Percentiles rank a stretch among this genome's conserved stretches.
These are phyloP conservation scores for Ganoderma lucidum DNA, from an alignment of 1,284 basidiomycete genomes.

Conservation along the genomic window DNA sequence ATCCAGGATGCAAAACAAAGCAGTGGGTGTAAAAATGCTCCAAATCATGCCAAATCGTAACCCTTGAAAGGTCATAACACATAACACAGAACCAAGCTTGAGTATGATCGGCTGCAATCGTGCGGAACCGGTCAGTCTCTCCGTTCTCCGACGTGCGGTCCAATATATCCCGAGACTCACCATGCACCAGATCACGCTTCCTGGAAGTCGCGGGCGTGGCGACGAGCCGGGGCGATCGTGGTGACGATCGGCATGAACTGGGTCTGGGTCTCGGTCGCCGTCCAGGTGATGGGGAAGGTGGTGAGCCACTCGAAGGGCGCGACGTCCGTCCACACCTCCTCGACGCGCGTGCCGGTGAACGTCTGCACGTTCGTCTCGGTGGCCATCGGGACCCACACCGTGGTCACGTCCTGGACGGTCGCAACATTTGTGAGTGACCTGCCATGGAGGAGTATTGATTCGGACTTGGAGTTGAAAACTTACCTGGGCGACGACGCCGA, in stretches of 20 bases:
- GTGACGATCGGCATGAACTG: slow-evolving; percentile 27
- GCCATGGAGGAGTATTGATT: neutral
- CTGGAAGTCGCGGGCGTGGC: slow-evolving; percentile 32
- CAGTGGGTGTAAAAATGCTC: neutral
- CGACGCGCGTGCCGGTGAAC: slow-evolving; percentile 31
- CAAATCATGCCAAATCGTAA: slow-evolving; percentile 1
- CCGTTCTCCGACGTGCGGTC: neutral
- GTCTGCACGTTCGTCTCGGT: slow-evolving; percentile 29
- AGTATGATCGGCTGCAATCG: neutral
- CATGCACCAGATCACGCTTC: slow-evolving; percentile 5
- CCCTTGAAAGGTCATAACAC: slow-evolving; percentile 2
- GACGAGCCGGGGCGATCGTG: slow-evolving; percentile 14
- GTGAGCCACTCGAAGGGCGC: slow-evolving; percentile 29
- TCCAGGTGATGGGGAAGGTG: slow-evolving; percentile 30
- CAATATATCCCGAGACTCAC: neutral
- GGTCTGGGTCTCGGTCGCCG: slow-evolving; percentile 26
- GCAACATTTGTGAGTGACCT: neutral
- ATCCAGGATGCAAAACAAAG: neutral
- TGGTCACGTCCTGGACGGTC: slow-evolving; percentile 17
- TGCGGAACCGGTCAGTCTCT: neutral
- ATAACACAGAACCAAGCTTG: neutral
- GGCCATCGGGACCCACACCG: slow-evolving; percentile 30
- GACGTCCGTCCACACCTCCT: slow-evolving; percentile 27
- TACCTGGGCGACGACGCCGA: slow-evolving; percentile 26
- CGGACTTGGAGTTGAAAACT: neutral